phyloP scores from a whole-genome alignment of 2,329 filamentous ascomycete genomes.

The Orbilia oligospora region DNA sequence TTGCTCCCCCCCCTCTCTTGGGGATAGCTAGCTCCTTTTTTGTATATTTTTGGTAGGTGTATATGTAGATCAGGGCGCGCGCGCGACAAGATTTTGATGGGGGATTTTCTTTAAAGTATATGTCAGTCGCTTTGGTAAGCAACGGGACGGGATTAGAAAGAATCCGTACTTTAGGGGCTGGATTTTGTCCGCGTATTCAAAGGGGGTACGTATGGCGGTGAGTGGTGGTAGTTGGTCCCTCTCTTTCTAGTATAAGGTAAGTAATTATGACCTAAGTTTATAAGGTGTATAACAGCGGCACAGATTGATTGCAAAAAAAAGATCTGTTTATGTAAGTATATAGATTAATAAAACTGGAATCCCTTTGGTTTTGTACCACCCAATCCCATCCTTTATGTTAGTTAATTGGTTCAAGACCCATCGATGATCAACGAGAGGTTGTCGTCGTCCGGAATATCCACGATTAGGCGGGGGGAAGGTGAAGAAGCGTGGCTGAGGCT shows the following conservation, averaged over 20 bases:
- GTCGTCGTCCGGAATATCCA: conserved; percentile 30
- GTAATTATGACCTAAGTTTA: neutral
- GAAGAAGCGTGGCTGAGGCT: conserved; percentile 26
- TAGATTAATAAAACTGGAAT: neutral
- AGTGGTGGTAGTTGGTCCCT: too few relatives aligned
- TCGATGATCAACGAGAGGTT: conserved; percentile 6
- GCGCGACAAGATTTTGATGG: neutral
- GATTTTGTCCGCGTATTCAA: conserved; percentile 9
- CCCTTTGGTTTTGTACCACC: conserved; percentile 13
- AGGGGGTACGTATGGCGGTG: neutral
- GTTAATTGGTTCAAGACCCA: neutral
- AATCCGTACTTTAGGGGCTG: conserved; percentile 8
- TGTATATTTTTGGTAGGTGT: conserved; percentile 8
- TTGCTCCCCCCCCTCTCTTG: neutral
- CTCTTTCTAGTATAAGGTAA: too few relatives aligned
- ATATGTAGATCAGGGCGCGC: conserved; percentile 25
- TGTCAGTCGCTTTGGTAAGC: conserved; percentile 17
- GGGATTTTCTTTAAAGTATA: too few relatives aligned
- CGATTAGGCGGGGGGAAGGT: conserved; percentile 3
- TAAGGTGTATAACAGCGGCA: neutral
- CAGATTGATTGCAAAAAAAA: neutral
- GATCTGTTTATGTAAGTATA: conserved; percentile 7
- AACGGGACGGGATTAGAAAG: conserved; percentile 18
- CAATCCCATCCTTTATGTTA: neutral
- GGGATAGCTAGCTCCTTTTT: conserved; percentile 5